A percentile compares a stretch with the other conserved stretches of the same genome.
Evolutionary conservation across 345 rosid genomes (phyloP).

Genomic region (Eucalyptus urophylla): DNA sequence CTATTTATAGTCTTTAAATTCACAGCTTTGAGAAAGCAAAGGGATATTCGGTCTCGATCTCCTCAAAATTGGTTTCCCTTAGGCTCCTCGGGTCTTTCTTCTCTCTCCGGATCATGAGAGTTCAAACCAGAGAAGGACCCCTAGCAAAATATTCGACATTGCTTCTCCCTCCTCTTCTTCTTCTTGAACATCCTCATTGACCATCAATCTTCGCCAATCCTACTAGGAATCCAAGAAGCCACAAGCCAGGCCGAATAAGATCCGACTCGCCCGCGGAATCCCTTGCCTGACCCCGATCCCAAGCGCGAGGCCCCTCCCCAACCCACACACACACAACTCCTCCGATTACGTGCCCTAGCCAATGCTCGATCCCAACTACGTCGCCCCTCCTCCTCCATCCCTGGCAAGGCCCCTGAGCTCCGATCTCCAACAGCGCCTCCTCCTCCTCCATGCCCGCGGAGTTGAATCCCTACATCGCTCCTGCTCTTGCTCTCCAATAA

Average conservation of each 20-base stretch:
- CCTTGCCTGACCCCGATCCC: not conserved
- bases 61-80: too few relatives aligned
- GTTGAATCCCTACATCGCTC: conserved; percentile 70
- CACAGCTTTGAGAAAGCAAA: too few relatives aligned
- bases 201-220: not conserved
- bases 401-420: conserved; percentile 12
- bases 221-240: not conserved
- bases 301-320: not conserved
- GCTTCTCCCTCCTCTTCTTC: not conserved
- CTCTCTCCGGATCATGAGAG: too few relatives aligned
- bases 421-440: conserved; percentile 32
- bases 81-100: too few relatives aligned
- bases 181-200: not conserved
- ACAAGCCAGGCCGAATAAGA: conserved; percentile 12
- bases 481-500: conserved; percentile 21
- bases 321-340: not conserved
- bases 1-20: too few relatives aligned
- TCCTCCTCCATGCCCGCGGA: conserved; percentile 79
- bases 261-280: not conserved
- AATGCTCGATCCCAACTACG: conserved; percentile 63
- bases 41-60: too few relatives aligned
- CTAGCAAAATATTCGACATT: too few relatives aligned
- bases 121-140: too few relatives aligned
- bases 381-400: conserved; percentile 39
- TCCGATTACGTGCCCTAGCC: conserved; percentile 92